Evolutionary conservation across 148 eudicot species (phyloP), one percentile per base, ranked within the genome.

Genomic region (Fagopyrum esculentum): DNA sequence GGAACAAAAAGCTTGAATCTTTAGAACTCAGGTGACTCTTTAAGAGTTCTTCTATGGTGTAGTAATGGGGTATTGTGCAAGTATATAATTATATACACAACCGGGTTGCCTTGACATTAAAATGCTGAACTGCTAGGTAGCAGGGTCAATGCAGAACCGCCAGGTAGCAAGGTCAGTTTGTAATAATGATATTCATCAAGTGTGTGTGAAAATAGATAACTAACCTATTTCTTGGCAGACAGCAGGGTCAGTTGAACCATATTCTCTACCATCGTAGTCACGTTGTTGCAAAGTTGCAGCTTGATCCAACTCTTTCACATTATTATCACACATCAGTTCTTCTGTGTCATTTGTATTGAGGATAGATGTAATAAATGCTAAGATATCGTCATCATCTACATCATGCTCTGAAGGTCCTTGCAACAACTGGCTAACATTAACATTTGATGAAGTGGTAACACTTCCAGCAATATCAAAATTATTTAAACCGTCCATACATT

Each of bases 261-360:
- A 79, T 61, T 71, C 71, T 72, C 81, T 48, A 66, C 66, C 81
- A 78, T 77, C 79, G 71, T 77, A 76, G 71, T 76, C 68, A 80
- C 48, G 69, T 60, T 68, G 61, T 57, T 49, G 26, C n/a, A 64
- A 45, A 29, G 30, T 64, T 22, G 71, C 72, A 47, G 26, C 26
- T 22, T 22, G 26, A 22, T 22, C 26, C 26, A 22, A 22, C 26
- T 22, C 26, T 22, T 22, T 16, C n/a, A 44, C 40, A 50, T 46
- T 47, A 0, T 16, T 74, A 66, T 57, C 50, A 45, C 45, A 40
- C 30, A 45, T 61, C 73, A 83, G 69, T 16, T 22, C 35, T 55
- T 75, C 73, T 64, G 73, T 70, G 50, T 74, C 81, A 81, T 85
- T 84, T 76, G 84, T 80, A 78, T 78, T 79, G 77, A 78, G 85